A percentile compares a stretch with the other conserved stretches of the same genome.
phyloP scores from a whole-genome alignment of 768 basidiomycete genomes.

The Suillus alpinus region DNA sequence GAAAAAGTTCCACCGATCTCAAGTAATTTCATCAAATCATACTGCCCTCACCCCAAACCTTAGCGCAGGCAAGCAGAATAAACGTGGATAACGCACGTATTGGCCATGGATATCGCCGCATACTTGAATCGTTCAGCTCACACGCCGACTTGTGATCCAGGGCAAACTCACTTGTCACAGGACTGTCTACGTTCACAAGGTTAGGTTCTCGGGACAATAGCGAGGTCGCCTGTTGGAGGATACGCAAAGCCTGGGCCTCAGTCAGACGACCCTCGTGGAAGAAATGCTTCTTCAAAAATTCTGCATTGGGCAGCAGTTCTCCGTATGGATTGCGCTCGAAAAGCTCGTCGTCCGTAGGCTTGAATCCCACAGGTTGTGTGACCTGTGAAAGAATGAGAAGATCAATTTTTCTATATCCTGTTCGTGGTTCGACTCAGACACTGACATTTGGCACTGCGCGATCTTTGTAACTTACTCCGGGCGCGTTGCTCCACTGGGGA shows the following conservation, averaged over 20 bases:
- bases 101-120: constrained; percentile 98
- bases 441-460: constrained; percentile 33
- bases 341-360: constrained; percentile 74
- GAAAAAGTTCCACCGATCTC: constrained; percentile 87
- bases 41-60: constrained; percentile 44
- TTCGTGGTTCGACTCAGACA: constrained; percentile 10
- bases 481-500: constrained; percentile 19
- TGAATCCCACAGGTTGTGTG: constrained; percentile 58
- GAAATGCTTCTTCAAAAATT: constrained; percentile 86
- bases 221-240: constrained; percentile 65
- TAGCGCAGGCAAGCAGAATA: not conserved
- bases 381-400: constrained; percentile 47
- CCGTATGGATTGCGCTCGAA: constrained; percentile 52
- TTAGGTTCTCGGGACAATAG: constrained; percentile 78
- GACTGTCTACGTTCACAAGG: constrained; percentile 81
- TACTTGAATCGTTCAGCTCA: constrained; percentile 45
- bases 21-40: constrained; percentile 97
- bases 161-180: constrained; percentile 75
- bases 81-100: constrained; percentile 58
- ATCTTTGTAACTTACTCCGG: constrained; percentile 24
- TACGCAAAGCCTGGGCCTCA: constrained; percentile 82
- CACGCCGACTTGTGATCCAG: constrained; percentile 6
- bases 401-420: constrained; percentile 19
- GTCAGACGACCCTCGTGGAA: constrained; percentile 80
- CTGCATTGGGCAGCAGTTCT: constrained; percentile 65